These are phyloP conservation scores for Diospyros kaki DNA, from an alignment of 148 eudicot genomes.

Conservation along the genomic window DNA sequence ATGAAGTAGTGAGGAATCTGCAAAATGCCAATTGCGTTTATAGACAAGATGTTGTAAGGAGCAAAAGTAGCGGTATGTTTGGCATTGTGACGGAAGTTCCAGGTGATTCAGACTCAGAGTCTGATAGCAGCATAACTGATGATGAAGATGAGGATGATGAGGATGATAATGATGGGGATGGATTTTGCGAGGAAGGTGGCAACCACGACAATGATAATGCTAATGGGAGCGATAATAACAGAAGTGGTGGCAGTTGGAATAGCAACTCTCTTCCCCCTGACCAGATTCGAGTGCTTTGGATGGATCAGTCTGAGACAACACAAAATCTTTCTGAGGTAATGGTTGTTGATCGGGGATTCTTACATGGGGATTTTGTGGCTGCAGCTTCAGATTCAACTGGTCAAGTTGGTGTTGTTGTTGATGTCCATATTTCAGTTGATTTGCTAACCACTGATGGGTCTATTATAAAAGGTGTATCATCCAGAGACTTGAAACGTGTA, in stretches of 20 bases:
- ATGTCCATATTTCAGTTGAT: slow-evolving; percentile 65
- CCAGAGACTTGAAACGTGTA: slow-evolving; percentile 72
- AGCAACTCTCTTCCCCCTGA: slow-evolving; percentile 55
- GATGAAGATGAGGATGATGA: slow-evolving; percentile 52
- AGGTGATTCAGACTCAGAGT: slow-evolving; percentile 71
- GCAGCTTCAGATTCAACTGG: slow-evolving; percentile 76
- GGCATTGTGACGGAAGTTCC: slow-evolving; percentile 95
- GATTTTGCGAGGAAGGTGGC: slow-evolving; percentile 26
- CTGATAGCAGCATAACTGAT: slow-evolving; percentile 65
- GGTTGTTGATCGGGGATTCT: slow-evolving; percentile 77
- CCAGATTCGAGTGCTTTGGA: slow-evolving; percentile 87
- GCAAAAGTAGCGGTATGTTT: slow-evolving; percentile 47
- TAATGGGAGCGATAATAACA: slow-evolving; percentile 32
- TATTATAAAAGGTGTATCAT: slow-evolving; percentile 45
- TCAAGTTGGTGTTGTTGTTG: slow-evolving; percentile 87
- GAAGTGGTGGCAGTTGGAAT: slow-evolving; percentile 23
- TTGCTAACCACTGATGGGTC: slow-evolving; percentile 60
- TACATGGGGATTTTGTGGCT: slow-evolving; percentile 94
- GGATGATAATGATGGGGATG: slow-evolving; percentile 26
- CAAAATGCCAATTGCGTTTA: slow-evolving; percentile 46
- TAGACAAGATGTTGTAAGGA: slow-evolving; percentile 82
- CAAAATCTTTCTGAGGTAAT: slow-evolving; percentile 48
- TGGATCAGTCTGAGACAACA: slow-evolving; percentile 72
- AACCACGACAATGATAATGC: slow-evolving; percentile 28
- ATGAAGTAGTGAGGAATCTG: slow-evolving; percentile 24